Base-by-base conservation (phyloP, 345 rosid genomes). In the Angophora floribunda region DNA sequence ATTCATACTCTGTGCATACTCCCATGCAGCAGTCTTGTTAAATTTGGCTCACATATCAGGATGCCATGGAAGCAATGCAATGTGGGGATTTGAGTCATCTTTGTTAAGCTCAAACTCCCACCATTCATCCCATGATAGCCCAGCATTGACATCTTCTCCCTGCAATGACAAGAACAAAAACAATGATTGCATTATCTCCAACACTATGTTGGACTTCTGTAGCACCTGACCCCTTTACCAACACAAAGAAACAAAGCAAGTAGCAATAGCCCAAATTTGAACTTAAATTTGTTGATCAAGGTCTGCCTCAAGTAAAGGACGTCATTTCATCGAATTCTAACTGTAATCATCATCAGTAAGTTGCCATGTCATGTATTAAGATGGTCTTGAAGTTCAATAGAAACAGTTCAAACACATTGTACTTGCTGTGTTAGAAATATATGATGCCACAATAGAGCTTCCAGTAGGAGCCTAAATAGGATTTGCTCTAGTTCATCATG, bases 121-220 rank as follows among this genome's bases (percentile, higher is more conserved):
- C 99, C 98, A 95, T 91, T 98, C 97, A 26, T 96, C 98, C 98
- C 99, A 98, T 51, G 99, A 95, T 50, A 97, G 41, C 86, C 96
- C 32, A 24, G 98, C 97, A 90, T 95, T 91, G 51, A 97, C 88
- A 92, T 97, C 97, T 93, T 96, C 96, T 90, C 99, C 99, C 99
- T 97, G 87, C 85, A 87, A 88, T 30, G 49, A 50, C 59, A 41
- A 67, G 17, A 63, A 53, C 7, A 59, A 89, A 36, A 13, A 49
- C 22, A 36, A 49, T 45, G 32, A 85, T 80, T 44, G 86, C 87
- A 44, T 15, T 53, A 41, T 21, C 15, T 32, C 57, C 36, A 61
- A 47, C 13, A 45, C 78, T 50, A 4, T 67, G 11, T n/a, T 50
- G 30, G 41, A 32, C 30, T 55, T 53, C 7, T 51, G 30, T 13